Conservation (phyloP, 2,329 filamentous ascomycete genomes). For the Calycina herbarum region DNA sequence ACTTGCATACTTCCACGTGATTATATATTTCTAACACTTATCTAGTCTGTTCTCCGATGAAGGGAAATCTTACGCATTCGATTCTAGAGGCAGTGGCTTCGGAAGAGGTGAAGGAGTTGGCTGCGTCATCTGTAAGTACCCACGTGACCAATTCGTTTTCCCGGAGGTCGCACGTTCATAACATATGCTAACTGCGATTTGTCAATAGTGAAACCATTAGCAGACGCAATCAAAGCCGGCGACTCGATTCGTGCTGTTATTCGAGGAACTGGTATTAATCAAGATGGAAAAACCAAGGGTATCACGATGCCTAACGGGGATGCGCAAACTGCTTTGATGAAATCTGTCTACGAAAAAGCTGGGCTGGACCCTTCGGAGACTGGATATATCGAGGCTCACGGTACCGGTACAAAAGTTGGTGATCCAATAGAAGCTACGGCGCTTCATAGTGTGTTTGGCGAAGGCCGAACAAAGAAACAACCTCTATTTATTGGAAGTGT, state of each 20-base stretch:
- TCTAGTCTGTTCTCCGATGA: constrained; percentile 39
- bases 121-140: constrained; percentile 44
- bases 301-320: constrained; percentile 54
- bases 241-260: constrained; percentile 59
- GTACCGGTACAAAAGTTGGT: constrained; percentile 33
- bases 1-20: not conserved
- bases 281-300: constrained; percentile 58
- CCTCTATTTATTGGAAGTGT: constrained; percentile 33
- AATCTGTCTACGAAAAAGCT: constrained; percentile 21
- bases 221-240: constrained; percentile 56
- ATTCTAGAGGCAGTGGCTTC: constrained; percentile 60
- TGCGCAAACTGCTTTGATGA: constrained; percentile 42
- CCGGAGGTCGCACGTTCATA: no score
- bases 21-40: constrained; percentile 42
- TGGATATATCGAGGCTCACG: constrained; percentile 33
- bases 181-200: not conserved
- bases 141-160: not conserved
- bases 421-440: constrained; percentile 34
- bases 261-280: constrained; percentile 52
- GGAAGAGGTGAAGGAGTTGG: constrained; percentile 62
- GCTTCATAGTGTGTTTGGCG: constrained; percentile 26
- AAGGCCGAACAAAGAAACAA: constrained; percentile 21
- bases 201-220: constrained; percentile 52
- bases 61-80: constrained; percentile 48
- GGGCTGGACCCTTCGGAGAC: constrained; percentile 20